Conservation (phyloP, 331 rosid species). For the Ulmus americana region DNA sequence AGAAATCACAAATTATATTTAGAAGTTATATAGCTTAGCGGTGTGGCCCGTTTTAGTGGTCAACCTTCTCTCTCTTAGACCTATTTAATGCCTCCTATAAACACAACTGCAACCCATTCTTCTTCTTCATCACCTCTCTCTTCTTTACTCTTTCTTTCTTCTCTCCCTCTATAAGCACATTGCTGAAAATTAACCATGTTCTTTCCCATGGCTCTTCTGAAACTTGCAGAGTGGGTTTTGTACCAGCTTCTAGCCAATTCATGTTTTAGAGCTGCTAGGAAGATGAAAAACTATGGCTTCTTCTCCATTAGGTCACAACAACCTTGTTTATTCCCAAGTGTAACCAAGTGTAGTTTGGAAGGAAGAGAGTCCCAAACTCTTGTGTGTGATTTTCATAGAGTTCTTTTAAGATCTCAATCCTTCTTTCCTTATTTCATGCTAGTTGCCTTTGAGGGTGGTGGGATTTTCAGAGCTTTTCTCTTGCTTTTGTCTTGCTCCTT, state of each 20-base stretch:
- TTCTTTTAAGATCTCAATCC: constrained; percentile 46
- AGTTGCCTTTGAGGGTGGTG: constrained; percentile 81
- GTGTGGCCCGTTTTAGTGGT: constrained; percentile 45
- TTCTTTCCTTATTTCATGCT: constrained; percentile 87
- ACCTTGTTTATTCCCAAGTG: constrained; percentile 35
- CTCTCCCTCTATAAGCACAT: neutral
- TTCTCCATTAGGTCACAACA: constrained; percentile 30
- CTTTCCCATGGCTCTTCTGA: constrained; percentile 45
- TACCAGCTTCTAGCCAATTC: constrained; percentile 63
- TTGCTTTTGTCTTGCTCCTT: constrained; percentile 62
- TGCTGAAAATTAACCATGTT: constrained; percentile 28
- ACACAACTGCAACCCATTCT: constrained; percentile 23
- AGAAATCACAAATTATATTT: neutral
- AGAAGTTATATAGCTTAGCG: constrained; percentile 51
- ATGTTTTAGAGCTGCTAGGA: constrained; percentile 55
- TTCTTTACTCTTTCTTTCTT: neutral
- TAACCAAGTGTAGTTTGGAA: constrained; percentile 42
- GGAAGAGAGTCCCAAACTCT: constrained; percentile 42
- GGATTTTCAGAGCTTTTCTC: constrained; percentile 58
- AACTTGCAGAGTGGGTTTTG: constrained; percentile 48
- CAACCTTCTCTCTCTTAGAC: constrained; percentile 24
- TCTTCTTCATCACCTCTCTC: constrained; percentile 20
- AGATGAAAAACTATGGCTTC: constrained; percentile 48
- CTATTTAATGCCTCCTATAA: constrained; percentile 40
- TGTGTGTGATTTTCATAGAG: constrained; percentile 54